Conservation (phyloP, 2,329 filamentous ascomycete genomes). For the Hypomyces rosellus region DNA sequence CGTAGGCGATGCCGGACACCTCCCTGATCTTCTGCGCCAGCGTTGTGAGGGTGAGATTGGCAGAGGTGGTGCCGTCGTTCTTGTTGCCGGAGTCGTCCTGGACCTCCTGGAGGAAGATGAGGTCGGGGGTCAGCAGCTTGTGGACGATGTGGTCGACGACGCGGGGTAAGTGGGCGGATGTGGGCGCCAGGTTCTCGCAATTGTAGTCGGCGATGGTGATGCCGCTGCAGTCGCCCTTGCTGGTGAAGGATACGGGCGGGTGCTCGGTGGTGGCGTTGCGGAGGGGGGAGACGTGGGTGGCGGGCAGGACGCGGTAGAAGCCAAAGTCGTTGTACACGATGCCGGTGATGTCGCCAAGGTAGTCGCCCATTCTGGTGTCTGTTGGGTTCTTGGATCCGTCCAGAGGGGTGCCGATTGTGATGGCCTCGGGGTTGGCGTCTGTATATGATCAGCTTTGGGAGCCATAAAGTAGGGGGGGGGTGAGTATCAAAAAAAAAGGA, state of each 20-base stretch:
- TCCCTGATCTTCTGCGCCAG: slow-evolving; percentile 47
- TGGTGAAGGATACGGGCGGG: slow-evolving; percentile 45
- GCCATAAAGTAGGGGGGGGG: background rate
- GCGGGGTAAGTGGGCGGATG: slow-evolving; percentile 46
- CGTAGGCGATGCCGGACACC: slow-evolving; percentile 48
- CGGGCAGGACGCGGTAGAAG: slow-evolving; percentile 62
- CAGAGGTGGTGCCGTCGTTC: slow-evolving; percentile 50
- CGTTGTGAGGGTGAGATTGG: slow-evolving; percentile 53
- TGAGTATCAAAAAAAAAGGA: no score
- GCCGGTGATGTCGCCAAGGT: slow-evolving; percentile 60
- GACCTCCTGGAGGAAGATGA: slow-evolving; percentile 65
- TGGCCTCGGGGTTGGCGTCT: slow-evolving; percentile 65
- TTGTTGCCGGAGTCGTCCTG: slow-evolving; percentile 60
- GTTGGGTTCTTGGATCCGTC: slow-evolving; percentile 57
- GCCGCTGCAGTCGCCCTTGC: slow-evolving; percentile 50
- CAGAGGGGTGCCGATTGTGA: slow-evolving; percentile 58
- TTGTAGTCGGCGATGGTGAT: slow-evolving; percentile 64
- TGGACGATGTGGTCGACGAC: slow-evolving; percentile 60
- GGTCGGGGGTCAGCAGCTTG: slow-evolving; percentile 56
- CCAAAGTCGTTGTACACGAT: slow-evolving; percentile 60
- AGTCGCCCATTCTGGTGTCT: slow-evolving; percentile 58
- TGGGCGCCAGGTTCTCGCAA: slow-evolving; percentile 59
- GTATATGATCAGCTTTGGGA: slow-evolving; percentile 15
- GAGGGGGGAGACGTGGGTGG: slow-evolving; percentile 48
- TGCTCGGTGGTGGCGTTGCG: slow-evolving; percentile 40